Evolutionary conservation across 495 filamentous ascomycete species (phyloP), one percentile per base, ranked within the genome.

Genomic region (Xylaria castorea): DNA sequence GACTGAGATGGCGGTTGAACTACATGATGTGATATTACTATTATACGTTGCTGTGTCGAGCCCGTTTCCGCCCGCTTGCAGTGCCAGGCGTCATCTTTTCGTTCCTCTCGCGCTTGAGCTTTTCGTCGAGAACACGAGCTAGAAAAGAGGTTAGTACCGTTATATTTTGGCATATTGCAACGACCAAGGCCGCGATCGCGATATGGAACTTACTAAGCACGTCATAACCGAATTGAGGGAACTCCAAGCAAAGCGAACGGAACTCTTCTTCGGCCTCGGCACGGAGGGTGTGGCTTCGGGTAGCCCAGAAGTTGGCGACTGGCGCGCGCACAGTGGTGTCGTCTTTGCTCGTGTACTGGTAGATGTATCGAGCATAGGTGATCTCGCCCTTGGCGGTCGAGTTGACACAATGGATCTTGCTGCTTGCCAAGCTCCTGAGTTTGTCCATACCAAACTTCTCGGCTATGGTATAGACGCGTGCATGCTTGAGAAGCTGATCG

Each of bases 291-390:
- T 96, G 93, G 72, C 89, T 91, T 68, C 92, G 86, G 60, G 89
- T 89, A 3, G 94, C 94, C 95, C 95, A 98, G 84, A 96, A 97
- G 61, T 89, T 90, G n/a, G 93, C 93, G 48, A 97, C 91, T 7
- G 95, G 94, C 66, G 89, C 91, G 63, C 95, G 89, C 72, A 97
- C 93, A 0, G 88, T 87, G 1, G 78, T 85, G 78, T 97, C 95
- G 36, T 91, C 89, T 62, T 81, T 82, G 40, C 80, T 74, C 25
- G 93, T 96, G 81, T 92, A 90, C 46, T 88, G 88, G 82, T 98
- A 98, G 44, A 98, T 92, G 81, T 94, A 97, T 69, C 93, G 89
- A 4, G 95, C 94, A 80, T 98, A 97, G 25, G 90, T 87, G 75
- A 97, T 91, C 85, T 97, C 94, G 76, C 93, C 95, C 79, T 90